Percentiles rank a stretch among this genome's conserved stretches.
Conservation (phyloP, 2,329 filamentous ascomycete species). For the Aureobasidium sp. region DNA sequence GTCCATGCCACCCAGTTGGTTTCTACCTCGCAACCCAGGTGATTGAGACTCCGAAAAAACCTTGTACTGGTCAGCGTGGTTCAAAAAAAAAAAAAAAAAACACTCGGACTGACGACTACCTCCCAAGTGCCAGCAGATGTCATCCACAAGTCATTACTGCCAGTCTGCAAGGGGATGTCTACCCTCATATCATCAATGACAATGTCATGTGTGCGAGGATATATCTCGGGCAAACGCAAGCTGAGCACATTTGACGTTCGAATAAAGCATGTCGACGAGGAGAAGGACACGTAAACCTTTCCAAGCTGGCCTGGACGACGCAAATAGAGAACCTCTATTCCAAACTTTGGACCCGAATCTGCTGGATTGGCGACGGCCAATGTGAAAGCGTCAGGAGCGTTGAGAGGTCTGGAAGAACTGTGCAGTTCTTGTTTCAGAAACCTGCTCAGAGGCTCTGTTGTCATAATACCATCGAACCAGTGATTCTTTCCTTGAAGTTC, state of each 20-base stretch:
- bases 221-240: slow-evolving; percentile 21
- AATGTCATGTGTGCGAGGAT: slow-evolving; percentile 5
- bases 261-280: slow-evolving; percentile 31
- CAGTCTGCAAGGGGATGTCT: not conserved
- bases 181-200: slow-evolving; percentile 4
- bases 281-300: slow-evolving; percentile 37
- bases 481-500: slow-evolving; percentile 46
- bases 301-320: slow-evolving; percentile 45
- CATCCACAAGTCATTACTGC: slow-evolving; percentile 2
- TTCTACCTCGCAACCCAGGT: slow-evolving; percentile 32
- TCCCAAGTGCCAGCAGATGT: not conserved
- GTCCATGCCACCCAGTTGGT: slow-evolving; percentile 48
- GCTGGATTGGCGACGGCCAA: slow-evolving; percentile 47
- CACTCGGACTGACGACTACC: not conserved
- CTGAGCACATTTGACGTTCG: slow-evolving; percentile 38
- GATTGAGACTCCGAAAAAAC: not conserved
- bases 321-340: slow-evolving; percentile 46
- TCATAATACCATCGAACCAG: slow-evolving; percentile 51
- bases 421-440: slow-evolving; percentile 42
- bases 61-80: slow-evolving; percentile 6
- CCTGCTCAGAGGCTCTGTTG: slow-evolving; percentile 40
- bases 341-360: slow-evolving; percentile 46
- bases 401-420: slow-evolving; percentile 20
- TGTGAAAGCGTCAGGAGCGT: slow-evolving; percentile 35
- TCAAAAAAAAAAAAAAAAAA: not conserved